phyloP scores from a whole-genome alignment of 768 basidiomycete genomes.

The Panellus pusillus region DNA sequence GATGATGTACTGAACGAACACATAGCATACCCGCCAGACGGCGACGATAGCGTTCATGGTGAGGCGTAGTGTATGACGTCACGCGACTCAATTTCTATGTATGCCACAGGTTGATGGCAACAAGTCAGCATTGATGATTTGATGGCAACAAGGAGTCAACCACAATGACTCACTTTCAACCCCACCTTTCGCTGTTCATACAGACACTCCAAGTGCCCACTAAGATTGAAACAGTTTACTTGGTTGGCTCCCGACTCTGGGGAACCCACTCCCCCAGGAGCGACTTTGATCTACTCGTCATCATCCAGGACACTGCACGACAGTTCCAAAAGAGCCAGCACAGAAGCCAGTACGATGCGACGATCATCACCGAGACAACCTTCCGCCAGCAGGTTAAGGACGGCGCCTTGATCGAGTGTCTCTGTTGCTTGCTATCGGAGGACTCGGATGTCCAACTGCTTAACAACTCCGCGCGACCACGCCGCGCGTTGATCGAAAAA shows the following conservation, averaged over 20 bases:
- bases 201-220: conserved; percentile 7
- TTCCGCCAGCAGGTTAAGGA: conserved; percentile 19
- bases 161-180: neutral
- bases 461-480: neutral
- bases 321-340: conserved; percentile 24
- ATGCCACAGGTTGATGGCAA: too few species aligned
- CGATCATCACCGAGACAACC: conserved; percentile 20
- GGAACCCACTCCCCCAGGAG: conserved; percentile 22
- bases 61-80: conserved; percentile 4
- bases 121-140: too few species aligned
- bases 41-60: conserved; percentile 10
- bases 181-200: neutral
- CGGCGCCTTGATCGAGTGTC: conserved; percentile 25
- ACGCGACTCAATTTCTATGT: too few species aligned
- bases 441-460: conserved; percentile 13
- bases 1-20: conserved; percentile 36
- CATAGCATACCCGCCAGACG: conserved; percentile 32
- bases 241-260: conserved; percentile 25
- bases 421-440: conserved; percentile 23
- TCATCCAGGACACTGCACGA: conserved; percentile 9
- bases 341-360: conserved; percentile 25
- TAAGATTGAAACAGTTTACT: conserved; percentile 15
- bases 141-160: too few species aligned
- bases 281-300: conserved; percentile 24
- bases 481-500: conserved; percentile 16